Base-by-base conservation (phyloP, 495 filamentous ascomycete species). In the Penicillium canariense region DNA sequence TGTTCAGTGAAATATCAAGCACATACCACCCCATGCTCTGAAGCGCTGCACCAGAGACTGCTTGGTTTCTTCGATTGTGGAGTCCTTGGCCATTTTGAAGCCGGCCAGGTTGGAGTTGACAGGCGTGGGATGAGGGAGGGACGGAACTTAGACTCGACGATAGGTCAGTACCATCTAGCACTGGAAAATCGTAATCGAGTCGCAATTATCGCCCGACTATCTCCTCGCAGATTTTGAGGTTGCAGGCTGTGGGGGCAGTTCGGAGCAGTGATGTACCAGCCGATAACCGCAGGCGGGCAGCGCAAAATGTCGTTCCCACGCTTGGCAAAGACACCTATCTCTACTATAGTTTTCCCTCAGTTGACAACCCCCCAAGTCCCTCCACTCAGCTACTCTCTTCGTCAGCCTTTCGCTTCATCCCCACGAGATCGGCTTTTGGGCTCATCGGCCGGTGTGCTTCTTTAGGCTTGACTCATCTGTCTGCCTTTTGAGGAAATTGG, bases 11-110 rank as follows among this genome's bases (percentile, higher is more conserved):
- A 17, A 18, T 30, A 34, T 14, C 9, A 9, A 22, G 48, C 44
- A 77, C 84, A 65, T 82, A 91, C 89, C 86, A 65, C 89, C 89
- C 87, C 87, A 91, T 46, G 78, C 80, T 57, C 77, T 73, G 26
- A 84, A 71, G 28, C 71, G 74, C 48, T 79, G 75, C 18, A 82
- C 65, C 11, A 82, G 52, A 26, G 77, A 75, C 57, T 74, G 72
- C 62, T 83, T 76, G 30, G 72, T 65, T 52, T 75, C 60, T 55
- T 78, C 69, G 47, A 76, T 57, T 30, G 66, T 30, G 27, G 69
- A 65, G 17, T 78, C 68, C 25, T 57, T 52, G 4, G 59, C 25
- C 62, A 66, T 68, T 32, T 1, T 59, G 56, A 45, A 30, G 40
- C 30, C n/a, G 26, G 23, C 5, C 14, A 14, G 20, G 26, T 26